These are phyloP conservation scores for Debaryomyces castellii DNA, from an alignment of 805 yeast genomes.

Conservation along the genomic window DNA sequence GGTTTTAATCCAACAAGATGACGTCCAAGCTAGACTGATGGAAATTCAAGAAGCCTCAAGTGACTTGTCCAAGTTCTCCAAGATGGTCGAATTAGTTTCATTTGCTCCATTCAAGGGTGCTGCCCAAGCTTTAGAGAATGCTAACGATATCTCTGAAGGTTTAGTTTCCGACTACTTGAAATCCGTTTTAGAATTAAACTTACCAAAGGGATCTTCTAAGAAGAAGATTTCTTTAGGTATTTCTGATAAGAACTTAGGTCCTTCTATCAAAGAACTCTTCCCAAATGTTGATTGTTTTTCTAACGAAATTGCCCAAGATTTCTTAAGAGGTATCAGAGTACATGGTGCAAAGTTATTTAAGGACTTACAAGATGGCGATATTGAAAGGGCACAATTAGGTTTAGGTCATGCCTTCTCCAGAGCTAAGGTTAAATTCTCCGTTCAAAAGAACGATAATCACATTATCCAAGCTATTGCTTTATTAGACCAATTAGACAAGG, in stretches of 20 bases:
- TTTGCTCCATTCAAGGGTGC: conserved; percentile 99
- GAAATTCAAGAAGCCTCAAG: conserved; percentile 91
- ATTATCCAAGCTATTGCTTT: conserved; percentile 98
- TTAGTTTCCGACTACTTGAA: conserved; percentile 90
- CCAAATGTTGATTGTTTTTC: conserved; percentile 88
- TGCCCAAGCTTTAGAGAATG: conserved; percentile 97
- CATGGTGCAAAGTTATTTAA: conserved; percentile 87
- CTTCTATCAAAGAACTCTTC: conserved; percentile 88
- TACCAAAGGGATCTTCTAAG: conserved; percentile 73
- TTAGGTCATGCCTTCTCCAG: conserved; percentile 98
- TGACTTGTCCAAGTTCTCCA: conserved; percentile 85
- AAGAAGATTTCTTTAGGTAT: conserved; percentile 80
- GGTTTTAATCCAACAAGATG: conserved; percentile 91
- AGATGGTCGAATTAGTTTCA: conserved; percentile 87
- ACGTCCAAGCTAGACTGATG: conserved; percentile 83
- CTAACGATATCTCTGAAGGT: conserved; percentile 97
- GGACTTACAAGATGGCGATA: conserved; percentile 90
- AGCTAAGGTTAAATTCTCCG: conserved; percentile 98
- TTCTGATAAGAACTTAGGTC: conserved; percentile 93
- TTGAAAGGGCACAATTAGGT: conserved; percentile 98
- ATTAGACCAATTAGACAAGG: conserved; percentile 96
- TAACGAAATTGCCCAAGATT: conserved; percentile 90
- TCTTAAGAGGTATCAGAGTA: conserved; percentile 90
- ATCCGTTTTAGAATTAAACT: conserved; percentile 82
- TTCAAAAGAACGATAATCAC: conserved; percentile 98